Conservation (phyloP, 2,329 filamentous ascomycete species). For the Fusarium continuum region DNA sequence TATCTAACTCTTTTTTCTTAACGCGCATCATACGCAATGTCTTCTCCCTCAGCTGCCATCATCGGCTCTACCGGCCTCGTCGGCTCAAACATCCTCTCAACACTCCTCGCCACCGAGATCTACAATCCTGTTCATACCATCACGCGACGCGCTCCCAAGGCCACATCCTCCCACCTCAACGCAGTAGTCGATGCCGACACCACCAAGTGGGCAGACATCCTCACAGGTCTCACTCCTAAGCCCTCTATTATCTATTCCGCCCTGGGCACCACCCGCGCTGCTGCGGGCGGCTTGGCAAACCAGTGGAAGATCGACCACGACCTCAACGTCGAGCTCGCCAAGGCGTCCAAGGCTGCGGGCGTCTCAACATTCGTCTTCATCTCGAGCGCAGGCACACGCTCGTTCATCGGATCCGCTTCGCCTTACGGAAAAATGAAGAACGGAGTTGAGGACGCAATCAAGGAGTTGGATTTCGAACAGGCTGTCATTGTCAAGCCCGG, state of each 20-base stretch:
- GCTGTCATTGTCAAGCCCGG: constrained; percentile 80
- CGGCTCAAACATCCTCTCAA: constrained; percentile 77
- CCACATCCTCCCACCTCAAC: constrained; percentile 67
- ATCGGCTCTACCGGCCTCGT: constrained; percentile 74
- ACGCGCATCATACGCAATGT: constrained; percentile 39
- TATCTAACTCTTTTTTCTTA: not conserved
- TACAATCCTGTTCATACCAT: constrained; percentile 69
- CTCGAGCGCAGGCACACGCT: constrained; percentile 63
- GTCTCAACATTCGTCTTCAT: constrained; percentile 81
- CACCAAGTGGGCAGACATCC: constrained; percentile 70
- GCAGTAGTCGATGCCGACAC: constrained; percentile 72
- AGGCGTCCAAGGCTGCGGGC: constrained; percentile 76
- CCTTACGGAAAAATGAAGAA: constrained; percentile 78
- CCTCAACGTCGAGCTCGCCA: constrained; percentile 81
- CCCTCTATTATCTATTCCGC: constrained; percentile 77
- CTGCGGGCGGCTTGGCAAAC: constrained; percentile 77
- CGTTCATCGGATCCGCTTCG: constrained; percentile 54
- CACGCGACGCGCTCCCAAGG: constrained; percentile 70
- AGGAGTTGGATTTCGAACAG: constrained; percentile 77
- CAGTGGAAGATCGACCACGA: constrained; percentile 92
- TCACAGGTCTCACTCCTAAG: constrained; percentile 63
- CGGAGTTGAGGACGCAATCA: constrained; percentile 82
- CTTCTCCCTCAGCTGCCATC: constrained; percentile 57
- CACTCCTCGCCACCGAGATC: constrained; percentile 64
- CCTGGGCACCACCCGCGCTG: constrained; percentile 80